Conservation (phyloP, 768 basidiomycete species). For the Pleurotus djamor region DNA sequence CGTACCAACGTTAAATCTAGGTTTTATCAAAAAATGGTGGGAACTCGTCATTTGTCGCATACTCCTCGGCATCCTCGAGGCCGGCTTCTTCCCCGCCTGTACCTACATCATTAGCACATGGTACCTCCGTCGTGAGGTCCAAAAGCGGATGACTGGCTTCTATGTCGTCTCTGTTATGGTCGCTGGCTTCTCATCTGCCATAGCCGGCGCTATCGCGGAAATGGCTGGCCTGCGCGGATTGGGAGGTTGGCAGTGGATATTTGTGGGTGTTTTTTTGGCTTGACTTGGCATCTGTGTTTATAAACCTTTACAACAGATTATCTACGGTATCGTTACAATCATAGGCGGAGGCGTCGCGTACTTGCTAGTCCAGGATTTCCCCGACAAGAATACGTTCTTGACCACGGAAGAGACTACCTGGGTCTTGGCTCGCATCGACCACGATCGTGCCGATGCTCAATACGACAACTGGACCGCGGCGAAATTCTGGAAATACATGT, state of each 20-base stretch:
- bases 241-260: conserved; percentile 35
- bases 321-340: conserved; percentile 27
- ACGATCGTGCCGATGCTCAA: conserved; percentile 34
- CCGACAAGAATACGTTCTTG: conserved; percentile 30
- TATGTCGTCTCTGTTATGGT: conserved; percentile 18
- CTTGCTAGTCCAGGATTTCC: conserved; percentile 32
- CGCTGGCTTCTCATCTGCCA: conserved; percentile 21
- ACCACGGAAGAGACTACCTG: conserved; percentile 26
- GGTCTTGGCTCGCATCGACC: conserved; percentile 30
- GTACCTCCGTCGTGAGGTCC: conserved; percentile 21
- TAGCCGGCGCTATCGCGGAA: conserved; percentile 18
- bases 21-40: conserved; percentile 4
- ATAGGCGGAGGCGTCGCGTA: conserved; percentile 24
- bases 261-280: conserved; percentile 16
- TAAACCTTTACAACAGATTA: conserved; percentile 6
- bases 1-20: not conserved
- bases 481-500: conserved; percentile 30
- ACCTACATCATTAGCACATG: conserved; percentile 20
- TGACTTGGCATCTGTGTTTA: not conserved
- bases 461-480: conserved; percentile 26
- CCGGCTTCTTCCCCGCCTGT: conserved; percentile 7
- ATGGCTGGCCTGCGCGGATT: conserved; percentile 19
- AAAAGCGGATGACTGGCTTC: conserved; percentile 20
- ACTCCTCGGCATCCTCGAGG: conserved; percentile 1
- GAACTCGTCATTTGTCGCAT: conserved; percentile 4